Base-by-base conservation (phyloP, 2,329 filamentous ascomycete species). In the Fusarium begoniae region DNA sequence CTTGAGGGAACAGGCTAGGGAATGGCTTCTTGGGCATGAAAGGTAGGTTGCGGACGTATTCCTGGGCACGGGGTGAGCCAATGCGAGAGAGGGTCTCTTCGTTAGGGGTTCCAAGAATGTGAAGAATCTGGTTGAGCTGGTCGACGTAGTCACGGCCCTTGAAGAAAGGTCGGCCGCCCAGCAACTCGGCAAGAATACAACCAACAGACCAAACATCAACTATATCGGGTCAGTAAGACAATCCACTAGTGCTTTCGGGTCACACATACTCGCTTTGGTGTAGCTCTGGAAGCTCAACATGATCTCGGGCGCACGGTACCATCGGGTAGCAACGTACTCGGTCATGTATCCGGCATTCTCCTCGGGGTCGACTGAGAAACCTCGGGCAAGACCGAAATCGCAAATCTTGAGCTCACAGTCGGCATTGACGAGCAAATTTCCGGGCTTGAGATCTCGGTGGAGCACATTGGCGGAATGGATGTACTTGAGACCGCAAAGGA, bases 281-380 rank as follows among this genome's bases (percentile, higher is more conserved):
- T 99, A 99, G 87, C 95, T 98, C 85, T 98, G 96, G 90, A 99
- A 99, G 87, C 95, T 98, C 83, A 99, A 87, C 96, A 99, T 99
- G 79, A 99, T 99, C 84, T 99, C 96, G 10, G 96, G 96, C 8
- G 96, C 96, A 85, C 89, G 88, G 80, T 91, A 99, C 96, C 96
- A 99, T 86, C 96, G 90, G 59, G 96, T 99, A 57, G 96, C 96
- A 63, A 99, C 96, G 80, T 99, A 99, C 85, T 99, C 96, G 17
- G 96, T 99, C 96, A 99, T 98, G 85, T 98, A 99, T 28, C 96
- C 96, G 24, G 96, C 96, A 82, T 98, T 98, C 85, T 99, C 96
- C 83, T 99, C 94, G 3, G 96, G 96, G 77, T 98, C 96, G 80
- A 98, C 92, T 7, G 95, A 98, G 87, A 99, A 98, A 66, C 96